Percentiles rank a stretch among this genome's conserved stretches.
Evolutionary conservation across 73 alveolate species (phyloP).

Genomic region (Stentor coeruleus): DNA sequence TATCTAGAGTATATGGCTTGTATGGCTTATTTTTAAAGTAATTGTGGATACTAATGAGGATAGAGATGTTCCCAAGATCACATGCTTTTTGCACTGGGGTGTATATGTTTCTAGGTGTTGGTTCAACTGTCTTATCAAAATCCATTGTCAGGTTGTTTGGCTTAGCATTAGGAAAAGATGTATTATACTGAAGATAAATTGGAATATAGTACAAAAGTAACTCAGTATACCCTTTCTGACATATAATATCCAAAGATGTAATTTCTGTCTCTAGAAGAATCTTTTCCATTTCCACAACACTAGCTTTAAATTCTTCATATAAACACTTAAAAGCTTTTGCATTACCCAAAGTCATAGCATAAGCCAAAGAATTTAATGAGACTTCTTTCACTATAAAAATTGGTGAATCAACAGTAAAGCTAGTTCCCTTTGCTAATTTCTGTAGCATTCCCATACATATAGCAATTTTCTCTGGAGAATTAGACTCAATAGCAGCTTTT

Average conservation of each 20-base stretch:
- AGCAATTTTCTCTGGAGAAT: neutral
- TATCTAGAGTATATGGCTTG: neutral
- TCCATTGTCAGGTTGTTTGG: neutral
- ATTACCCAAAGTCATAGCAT: neutral
- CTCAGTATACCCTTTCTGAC: neutral
- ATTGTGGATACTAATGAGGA: neutral
- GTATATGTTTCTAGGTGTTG: neutral
- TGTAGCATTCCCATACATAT: neutral
- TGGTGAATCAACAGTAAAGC: neutral
- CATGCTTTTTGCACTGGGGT: conserved; percentile 5
- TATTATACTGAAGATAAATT: too few species aligned
- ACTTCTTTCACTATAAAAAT: neutral
- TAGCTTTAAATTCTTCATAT: neutral
- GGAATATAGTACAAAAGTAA: neutral
- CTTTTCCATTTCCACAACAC: neutral
- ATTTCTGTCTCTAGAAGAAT: neutral
- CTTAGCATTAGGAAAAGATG: neutral
- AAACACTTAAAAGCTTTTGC: neutral
- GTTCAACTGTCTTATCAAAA: neutral
- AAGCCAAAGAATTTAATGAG: neutral
- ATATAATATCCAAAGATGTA: neutral
- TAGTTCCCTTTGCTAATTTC: neutral
- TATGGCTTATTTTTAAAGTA: neutral
- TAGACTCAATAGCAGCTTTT: neutral
- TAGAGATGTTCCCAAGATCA: neutral